phyloP scores from a whole-genome alignment of 306 rosid genomes.

The Vigna reflexopilosa region DNA sequence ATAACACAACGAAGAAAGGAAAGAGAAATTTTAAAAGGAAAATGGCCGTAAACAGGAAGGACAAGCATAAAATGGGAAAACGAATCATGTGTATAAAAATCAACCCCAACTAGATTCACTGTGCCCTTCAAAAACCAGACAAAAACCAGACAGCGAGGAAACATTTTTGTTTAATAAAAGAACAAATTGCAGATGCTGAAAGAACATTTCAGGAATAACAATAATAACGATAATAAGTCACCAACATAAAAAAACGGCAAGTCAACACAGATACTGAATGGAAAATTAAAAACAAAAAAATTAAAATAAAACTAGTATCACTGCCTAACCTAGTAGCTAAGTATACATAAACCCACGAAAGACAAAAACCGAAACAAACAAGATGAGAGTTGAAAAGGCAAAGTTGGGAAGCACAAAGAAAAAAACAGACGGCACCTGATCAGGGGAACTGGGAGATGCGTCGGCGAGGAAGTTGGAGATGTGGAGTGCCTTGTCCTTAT shows the following conservation, averaged over 20 bases:
- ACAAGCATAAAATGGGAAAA: constrained; percentile 7
- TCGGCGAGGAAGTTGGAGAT: constrained; percentile 65
- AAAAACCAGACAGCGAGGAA: background rate
- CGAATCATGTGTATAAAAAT: background rate
- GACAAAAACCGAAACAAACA: background rate
- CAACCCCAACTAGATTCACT: background rate
- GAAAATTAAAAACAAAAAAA: no score
- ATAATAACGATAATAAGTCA: background rate
- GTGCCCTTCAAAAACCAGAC: background rate
- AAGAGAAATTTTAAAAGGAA: background rate
- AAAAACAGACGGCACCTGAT: constrained; percentile 55
- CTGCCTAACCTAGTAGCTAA: constrained; percentile 7
- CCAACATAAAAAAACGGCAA: background rate
- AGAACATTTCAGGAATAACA: constrained; percentile 7
- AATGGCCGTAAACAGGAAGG: background rate
- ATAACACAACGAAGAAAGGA: background rate
- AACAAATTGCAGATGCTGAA: constrained; percentile 9
- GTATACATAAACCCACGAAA: constrained; percentile 28
- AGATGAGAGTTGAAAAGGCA: no score
- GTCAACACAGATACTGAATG: constrained; percentile 11
- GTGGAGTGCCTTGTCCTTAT: constrained; percentile 67
- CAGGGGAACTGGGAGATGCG: constrained; percentile 80
- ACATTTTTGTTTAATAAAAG: background rate
- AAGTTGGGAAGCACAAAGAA: no score
- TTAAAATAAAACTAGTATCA: background rate